Conservation (phyloP, 2,329 filamentous ascomycete species). For the Pyricularia grisea region DNA sequence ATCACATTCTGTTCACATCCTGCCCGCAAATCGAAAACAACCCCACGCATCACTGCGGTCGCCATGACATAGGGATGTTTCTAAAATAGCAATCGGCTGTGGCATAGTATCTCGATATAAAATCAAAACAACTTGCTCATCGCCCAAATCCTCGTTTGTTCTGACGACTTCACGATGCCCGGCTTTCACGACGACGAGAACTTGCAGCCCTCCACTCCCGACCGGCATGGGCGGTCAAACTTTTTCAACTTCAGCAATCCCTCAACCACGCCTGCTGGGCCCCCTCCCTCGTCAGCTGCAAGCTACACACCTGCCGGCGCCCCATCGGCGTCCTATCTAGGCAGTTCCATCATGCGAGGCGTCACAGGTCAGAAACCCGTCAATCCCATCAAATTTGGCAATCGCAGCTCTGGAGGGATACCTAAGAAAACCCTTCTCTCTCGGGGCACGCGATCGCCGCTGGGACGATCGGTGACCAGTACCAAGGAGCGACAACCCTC, state of each 20-base stretch:
- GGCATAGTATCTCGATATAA: neutral
- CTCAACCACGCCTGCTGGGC: conserved; percentile 43
- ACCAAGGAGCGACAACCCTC: conserved; percentile 30
- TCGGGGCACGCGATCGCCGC: conserved; percentile 29
- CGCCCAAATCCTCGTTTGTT: neutral
- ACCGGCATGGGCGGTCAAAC: conserved; percentile 25
- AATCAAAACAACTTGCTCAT: neutral
- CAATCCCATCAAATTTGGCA: conserved; percentile 21
- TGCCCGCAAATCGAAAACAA: neutral
- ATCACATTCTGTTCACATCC: neutral
- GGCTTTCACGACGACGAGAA: conserved; percentile 13
- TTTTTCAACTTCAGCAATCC: conserved; percentile 32
- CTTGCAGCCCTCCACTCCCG: conserved; percentile 40
- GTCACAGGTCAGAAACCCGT: conserved; percentile 11
- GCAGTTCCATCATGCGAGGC: conserved; percentile 42
- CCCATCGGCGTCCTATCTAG: conserved; percentile 43
- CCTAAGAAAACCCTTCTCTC: conserved; percentile 27
- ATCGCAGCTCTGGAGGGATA: conserved; percentile 17
- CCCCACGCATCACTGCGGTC: neutral
- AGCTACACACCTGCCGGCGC: conserved; percentile 49
- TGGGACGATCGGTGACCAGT: conserved; percentile 36
- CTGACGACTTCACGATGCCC: neutral
- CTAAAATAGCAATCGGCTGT: neutral
- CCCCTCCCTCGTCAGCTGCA: conserved; percentile 39
- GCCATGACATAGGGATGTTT: neutral